phyloP scores from a whole-genome alignment of 208 protist genomes.

The Trypanosoma lewisi region DNA sequence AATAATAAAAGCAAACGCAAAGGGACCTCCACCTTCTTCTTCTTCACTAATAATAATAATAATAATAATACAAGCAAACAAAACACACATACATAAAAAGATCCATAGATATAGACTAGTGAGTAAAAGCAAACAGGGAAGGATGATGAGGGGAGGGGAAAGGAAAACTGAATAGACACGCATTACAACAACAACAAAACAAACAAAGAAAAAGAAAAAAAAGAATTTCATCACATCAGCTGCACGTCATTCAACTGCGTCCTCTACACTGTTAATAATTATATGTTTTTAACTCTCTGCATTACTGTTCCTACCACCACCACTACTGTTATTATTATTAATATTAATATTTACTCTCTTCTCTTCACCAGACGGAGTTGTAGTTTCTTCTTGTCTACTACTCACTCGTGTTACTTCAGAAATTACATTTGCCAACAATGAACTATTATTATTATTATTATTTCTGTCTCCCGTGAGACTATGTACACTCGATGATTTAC shows the following conservation, averaged over 20 bases:
- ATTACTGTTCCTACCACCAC: not conserved
- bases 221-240: not conserved
- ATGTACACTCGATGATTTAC: not conserved
- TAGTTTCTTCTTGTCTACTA: not conserved
- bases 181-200: too few species aligned
- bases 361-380: not conserved
- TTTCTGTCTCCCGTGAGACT: not conserved
- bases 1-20: too few species aligned
- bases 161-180: too few species aligned
- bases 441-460: too few species aligned
- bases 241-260: not conserved
- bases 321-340: not conserved
- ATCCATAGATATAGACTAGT: too few species aligned
- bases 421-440: not conserved
- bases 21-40: too few species aligned
- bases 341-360: not conserved
- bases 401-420: not conserved
- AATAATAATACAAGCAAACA: too few species aligned
- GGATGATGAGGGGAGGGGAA: too few species aligned
- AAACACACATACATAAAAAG: too few species aligned
- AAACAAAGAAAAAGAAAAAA: conserved; percentile 5
- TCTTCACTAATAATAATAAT: too few species aligned
- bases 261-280: not conserved
- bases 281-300: not conserved
- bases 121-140: too few species aligned